These are phyloP conservation scores for Fulvia fulva DNA, from an alignment of 2,329 filamentous ascomycete genomes.

Conservation along the genomic window DNA sequence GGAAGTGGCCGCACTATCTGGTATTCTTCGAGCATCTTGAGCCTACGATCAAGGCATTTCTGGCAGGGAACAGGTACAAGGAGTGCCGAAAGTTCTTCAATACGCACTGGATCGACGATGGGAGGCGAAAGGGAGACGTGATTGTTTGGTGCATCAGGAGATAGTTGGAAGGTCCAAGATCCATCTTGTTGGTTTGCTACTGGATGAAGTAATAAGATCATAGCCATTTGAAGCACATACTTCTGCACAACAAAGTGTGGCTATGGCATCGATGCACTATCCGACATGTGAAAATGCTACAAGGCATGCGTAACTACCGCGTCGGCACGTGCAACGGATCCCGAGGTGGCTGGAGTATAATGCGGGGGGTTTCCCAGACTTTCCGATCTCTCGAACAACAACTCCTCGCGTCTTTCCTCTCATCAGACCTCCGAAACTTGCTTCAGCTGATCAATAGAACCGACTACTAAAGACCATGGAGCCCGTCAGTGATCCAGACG, in stretches of 20 bases:
- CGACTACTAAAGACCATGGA: not conserved
- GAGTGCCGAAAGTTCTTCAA: slow-evolving; percentile 61
- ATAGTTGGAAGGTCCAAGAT: too few species aligned
- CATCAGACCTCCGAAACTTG: not conserved
- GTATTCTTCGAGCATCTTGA: slow-evolving; percentile 58
- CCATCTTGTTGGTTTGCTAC: too few species aligned
- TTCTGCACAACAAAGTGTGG: too few species aligned
- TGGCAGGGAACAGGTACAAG: slow-evolving; percentile 48
- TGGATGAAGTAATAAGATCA: too few species aligned
- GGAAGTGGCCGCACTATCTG: slow-evolving; percentile 44
- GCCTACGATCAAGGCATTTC: slow-evolving; percentile 40
- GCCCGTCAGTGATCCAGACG: not conserved
- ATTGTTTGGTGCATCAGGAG: slow-evolving; percentile 49
- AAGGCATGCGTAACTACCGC: too few species aligned
- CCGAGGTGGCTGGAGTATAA: too few species aligned
- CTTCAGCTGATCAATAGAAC: not conserved
- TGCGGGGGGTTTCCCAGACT: too few species aligned
- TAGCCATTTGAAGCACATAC: not conserved
- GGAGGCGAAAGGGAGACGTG: slow-evolving; percentile 58
- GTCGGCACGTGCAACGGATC: too few species aligned
- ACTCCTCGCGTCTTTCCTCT: too few species aligned
- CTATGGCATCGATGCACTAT: too few species aligned
- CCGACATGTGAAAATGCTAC: too few species aligned
- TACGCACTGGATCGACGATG: slow-evolving; percentile 60
- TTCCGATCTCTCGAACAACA: too few species aligned